These are phyloP conservation scores for Nemania diffusa DNA, from an alignment of 2,329 filamentous ascomycete genomes.

Conservation along the genomic window DNA sequence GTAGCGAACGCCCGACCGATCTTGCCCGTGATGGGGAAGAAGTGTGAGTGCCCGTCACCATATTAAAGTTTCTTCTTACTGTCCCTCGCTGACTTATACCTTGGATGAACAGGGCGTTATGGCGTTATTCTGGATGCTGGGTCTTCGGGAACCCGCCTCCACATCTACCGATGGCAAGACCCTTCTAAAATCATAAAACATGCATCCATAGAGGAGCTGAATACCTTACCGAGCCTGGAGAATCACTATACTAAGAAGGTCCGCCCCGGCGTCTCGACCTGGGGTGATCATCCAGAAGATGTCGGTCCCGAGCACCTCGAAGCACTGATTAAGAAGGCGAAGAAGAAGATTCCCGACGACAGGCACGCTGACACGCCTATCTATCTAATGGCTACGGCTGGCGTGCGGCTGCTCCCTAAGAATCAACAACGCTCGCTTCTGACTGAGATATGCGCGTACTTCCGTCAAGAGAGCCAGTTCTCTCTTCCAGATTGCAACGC, in stretches of 20 bases:
- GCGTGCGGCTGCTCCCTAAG: conserved; percentile 86
- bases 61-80: background rate
- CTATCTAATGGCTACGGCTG: conserved; percentile 94
- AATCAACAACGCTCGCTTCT: conserved; percentile 78
- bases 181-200: conserved; percentile 72
- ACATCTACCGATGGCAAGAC: conserved; percentile 95
- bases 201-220: conserved; percentile 68
- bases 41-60: conserved; percentile 41
- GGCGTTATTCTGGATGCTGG: conserved; percentile 97
- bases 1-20: conserved; percentile 1
- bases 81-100: conserved; percentile 18
- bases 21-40: conserved; percentile 45
- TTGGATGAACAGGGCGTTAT: conserved; percentile 68
- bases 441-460: conserved; percentile 82
- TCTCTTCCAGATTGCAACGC: conserved; percentile 87
- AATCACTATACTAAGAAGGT: conserved; percentile 95
- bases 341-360: conserved; percentile 78
- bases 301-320: conserved; percentile 87
- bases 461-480: conserved; percentile 80
- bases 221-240: conserved; percentile 79
- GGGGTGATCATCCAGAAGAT: conserved; percentile 77
- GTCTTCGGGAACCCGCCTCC: conserved; percentile 93
- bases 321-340: conserved; percentile 82
- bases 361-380: conserved; percentile 87
- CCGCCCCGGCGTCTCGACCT: conserved; percentile 90